A percentile compares a stretch with the other conserved stretches of the same genome.
Evolutionary conservation across 129 eudicot genomes (phyloP).

Genomic region (Pseudognaphalium luteoalbum): DNA sequence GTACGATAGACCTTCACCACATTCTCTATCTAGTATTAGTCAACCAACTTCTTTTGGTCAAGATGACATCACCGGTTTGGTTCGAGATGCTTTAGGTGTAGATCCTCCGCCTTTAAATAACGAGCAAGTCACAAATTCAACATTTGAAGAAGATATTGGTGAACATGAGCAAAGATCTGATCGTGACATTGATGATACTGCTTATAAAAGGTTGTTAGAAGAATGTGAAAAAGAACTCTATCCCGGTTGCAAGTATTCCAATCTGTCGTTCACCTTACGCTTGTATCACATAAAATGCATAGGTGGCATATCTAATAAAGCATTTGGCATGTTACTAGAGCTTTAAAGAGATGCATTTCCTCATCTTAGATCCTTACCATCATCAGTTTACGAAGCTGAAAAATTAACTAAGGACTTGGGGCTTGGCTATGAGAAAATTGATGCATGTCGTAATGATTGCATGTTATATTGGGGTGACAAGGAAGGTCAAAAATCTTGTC

Average conservation of each 20-base stretch:
- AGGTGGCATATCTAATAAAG: constrained; percentile 2
- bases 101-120: not conserved
- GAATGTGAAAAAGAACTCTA: constrained; percentile 2
- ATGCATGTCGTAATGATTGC: too few relatives aligned
- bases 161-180: not conserved
- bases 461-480: too few relatives aligned
- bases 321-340: constrained; percentile 1
- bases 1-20: not conserved
- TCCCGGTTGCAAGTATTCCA: constrained; percentile 7
- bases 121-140: not conserved
- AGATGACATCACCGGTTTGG: not conserved
- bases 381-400: too few relatives aligned
- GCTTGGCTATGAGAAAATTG: too few relatives aligned
- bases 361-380: too few relatives aligned
- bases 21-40: not conserved
- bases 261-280: not conserved
- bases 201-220: not conserved
- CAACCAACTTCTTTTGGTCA: constrained; percentile 9
- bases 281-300: constrained; percentile 5
- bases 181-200: not conserved
- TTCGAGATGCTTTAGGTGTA: constrained; percentile 8
- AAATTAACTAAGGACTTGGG: too few relatives aligned
- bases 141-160: not conserved
- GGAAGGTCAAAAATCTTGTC: too few relatives aligned
- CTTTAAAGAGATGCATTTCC: too few relatives aligned